Conservation (phyloP, 164 flowering plant species). For the Buxus sempervirens region DNA sequence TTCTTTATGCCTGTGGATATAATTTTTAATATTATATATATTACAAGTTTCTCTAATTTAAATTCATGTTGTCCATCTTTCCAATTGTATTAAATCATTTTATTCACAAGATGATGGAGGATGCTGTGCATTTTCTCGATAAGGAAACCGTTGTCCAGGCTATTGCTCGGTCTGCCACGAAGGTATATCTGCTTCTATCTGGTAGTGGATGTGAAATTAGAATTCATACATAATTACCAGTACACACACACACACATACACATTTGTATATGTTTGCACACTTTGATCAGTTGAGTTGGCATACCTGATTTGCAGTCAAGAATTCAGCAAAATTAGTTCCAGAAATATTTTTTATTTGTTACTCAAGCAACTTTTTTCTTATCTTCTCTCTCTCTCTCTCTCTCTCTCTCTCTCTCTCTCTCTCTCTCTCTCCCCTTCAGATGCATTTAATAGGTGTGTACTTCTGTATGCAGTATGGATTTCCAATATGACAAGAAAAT, state of each 20-base stretch:
- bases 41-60: not conserved
- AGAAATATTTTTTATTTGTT: too few relatives aligned
- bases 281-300: not conserved
- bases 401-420: too few relatives aligned
- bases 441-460: too few relatives aligned
- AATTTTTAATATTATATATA: not conserved
- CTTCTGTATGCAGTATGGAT: too few relatives aligned
- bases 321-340: not conserved
- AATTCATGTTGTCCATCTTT: not conserved
- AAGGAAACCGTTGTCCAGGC: conserved; percentile 96
- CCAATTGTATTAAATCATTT: conserved; percentile 1
- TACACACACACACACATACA: too few relatives aligned
- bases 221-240: too few relatives aligned
- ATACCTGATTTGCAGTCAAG: not conserved
- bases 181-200: conserved; percentile 42
- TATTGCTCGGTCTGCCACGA: conserved; percentile 90
- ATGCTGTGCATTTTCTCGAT: conserved; percentile 87
- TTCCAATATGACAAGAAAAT: too few relatives aligned
- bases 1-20: not conserved
- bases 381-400: not conserved
- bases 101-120: conserved; percentile 85
- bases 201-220: not conserved
- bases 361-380: not conserved
- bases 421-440: too few relatives aligned
- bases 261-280: too few relatives aligned